Evolutionary conservation across 805 yeast species (phyloP), one percentile per base, ranked within the genome.

Genomic region (Starmera caribaea): DNA sequence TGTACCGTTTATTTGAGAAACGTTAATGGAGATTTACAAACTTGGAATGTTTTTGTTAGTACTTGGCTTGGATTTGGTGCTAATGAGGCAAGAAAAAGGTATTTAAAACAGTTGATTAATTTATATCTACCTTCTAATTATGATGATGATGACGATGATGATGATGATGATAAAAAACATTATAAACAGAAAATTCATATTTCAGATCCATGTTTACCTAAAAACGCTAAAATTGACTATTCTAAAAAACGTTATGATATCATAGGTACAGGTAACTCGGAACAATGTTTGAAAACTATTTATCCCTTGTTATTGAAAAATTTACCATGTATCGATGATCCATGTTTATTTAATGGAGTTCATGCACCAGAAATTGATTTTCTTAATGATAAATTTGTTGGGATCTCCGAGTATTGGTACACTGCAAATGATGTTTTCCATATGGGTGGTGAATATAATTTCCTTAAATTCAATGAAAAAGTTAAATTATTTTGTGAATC

Each of bases 41-140:
- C 70, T 35, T 90, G 95, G 95, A 71, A 78, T 32, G 81, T 92
- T 0, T 92, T 88, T 63, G 97, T 92, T 6, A 82, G 92, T 30
- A 87, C 97, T 0, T 92, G 98, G 98, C 69, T 92, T 10, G 97
- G 97, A 1, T 92, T 86, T 62, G 98, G 98, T 11, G 97, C 97
- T 2, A 92, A 92, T 51, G 87, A 90, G 55, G 97, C 97, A 9
- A 68, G 95, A 33, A 69, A 66, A 40, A 65, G 97, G 44, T 84
- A 82, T 55, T 62, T 86, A 35, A 66, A 66, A 30, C 77, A 74
- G 36, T 55, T 83, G 39, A 67, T 82, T 13, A 59, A 66, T 41
- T 53, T 68, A 5, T 51, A 74, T 17, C 77, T 77, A 0, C 74
- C 68, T 39, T 65, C 63, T 44, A 63, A 70, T 34, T 74, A 73